phyloP scores from a whole-genome alignment of 495 filamentous ascomycete genomes.

The Astrocystis sublimbata region DNA sequence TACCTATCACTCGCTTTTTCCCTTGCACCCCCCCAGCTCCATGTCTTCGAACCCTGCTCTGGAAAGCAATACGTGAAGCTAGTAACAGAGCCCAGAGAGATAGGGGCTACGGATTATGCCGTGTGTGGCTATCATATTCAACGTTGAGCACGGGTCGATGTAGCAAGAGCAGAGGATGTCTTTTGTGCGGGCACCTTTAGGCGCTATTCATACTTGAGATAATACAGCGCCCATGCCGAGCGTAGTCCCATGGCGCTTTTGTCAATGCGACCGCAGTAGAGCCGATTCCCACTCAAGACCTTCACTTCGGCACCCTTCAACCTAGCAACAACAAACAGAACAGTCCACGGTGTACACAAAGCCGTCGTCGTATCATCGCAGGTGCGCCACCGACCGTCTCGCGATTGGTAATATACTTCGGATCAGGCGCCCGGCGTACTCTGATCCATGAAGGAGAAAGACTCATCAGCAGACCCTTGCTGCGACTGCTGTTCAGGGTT shows the following conservation, averaged over 20 bases:
- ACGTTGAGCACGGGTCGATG: neutral
- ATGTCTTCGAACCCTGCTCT: too few species aligned
- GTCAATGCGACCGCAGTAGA: neutral
- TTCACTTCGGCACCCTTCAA: neutral
- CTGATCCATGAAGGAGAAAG: slow-evolving; percentile 30
- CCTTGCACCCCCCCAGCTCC: neutral
- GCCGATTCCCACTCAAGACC: neutral
- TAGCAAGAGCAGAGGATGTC: slow-evolving; percentile 5
- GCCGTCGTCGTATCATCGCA: neutral
- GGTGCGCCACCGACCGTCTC: neutral
- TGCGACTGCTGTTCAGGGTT: slow-evolving; percentile 40
- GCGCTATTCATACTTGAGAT: slow-evolving; percentile 7
- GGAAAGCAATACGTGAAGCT: neutral
- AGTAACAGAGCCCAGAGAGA: neutral
- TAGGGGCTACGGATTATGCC: neutral
- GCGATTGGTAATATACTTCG: neutral
- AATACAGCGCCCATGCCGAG: slow-evolving; percentile 8
- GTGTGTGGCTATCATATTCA: neutral
- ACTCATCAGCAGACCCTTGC: slow-evolving; percentile 29
- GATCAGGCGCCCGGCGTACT: slow-evolving; percentile 15
- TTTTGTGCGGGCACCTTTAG: neutral
- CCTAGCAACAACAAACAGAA: neutral
- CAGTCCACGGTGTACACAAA: neutral
- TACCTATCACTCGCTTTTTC: neutral
- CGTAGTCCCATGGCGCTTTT: neutral